A percentile compares a stretch with the other conserved stretches of the same genome.
phyloP scores from a whole-genome alignment of 768 basidiomycete genomes.

The Multifurca ochricompacta region DNA sequence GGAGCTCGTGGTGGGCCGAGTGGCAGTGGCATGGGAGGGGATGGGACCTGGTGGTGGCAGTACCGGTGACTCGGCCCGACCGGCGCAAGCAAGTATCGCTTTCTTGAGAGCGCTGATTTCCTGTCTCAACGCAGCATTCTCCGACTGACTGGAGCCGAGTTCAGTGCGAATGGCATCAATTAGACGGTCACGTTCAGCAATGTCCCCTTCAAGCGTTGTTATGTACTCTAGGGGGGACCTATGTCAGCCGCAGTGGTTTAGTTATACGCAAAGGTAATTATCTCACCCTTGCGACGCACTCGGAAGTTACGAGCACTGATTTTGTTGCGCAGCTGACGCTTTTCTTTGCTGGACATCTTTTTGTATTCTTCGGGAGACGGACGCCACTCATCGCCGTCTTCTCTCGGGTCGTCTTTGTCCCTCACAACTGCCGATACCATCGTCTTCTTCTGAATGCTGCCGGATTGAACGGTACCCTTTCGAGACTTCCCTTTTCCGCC shows the following conservation, averaged over 20 bases:
- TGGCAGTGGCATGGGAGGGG: constrained; percentile 19
- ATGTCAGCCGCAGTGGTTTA: background rate
- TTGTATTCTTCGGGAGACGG: constrained; percentile 90
- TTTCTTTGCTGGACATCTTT: constrained; percentile 94
- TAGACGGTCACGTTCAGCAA: constrained; percentile 85
- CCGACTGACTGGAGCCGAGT: constrained; percentile 67
- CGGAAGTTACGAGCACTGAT: constrained; percentile 93
- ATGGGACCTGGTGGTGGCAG: constrained; percentile 42
- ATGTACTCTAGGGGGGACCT: constrained; percentile 66
- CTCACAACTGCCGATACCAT: constrained; percentile 30
- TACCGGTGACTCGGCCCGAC: constrained; percentile 31
- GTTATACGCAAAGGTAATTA: constrained; percentile 1
- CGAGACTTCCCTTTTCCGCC: constrained; percentile 47
- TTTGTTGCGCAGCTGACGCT: constrained; percentile 94
- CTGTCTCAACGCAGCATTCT: constrained; percentile 76
- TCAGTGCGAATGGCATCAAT: constrained; percentile 84
- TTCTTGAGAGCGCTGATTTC: constrained; percentile 71
- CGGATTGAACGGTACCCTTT: constrained; percentile 65
- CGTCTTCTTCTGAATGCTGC: constrained; percentile 61
- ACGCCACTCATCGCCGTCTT: constrained; percentile 70
- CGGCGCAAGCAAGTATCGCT: constrained; percentile 63
- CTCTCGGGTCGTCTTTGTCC: constrained; percentile 41
- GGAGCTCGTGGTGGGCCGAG: constrained; percentile 23
- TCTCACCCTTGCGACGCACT: constrained; percentile 82
- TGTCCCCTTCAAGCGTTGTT: constrained; percentile 86